Evolutionary conservation across 2,329 filamentous ascomycete species (phyloP).

Genomic region (Cladosporium sp.): DNA sequence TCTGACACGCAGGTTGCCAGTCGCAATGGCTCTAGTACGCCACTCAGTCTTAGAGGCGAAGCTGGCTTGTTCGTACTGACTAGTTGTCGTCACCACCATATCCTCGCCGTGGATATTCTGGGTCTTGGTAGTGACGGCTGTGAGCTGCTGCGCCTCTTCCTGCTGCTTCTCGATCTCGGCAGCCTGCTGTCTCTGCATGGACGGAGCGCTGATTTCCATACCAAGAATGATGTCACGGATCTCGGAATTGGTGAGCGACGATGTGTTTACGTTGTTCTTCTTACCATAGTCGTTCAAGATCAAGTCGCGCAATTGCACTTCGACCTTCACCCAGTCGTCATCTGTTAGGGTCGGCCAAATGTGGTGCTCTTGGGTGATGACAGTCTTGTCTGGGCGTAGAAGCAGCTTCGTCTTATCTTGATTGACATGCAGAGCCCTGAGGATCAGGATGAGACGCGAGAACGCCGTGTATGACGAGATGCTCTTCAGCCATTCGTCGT

Average conservation of each 20-base stretch:
- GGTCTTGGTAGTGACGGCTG: constrained; percentile 95
- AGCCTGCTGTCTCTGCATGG: constrained; percentile 95
- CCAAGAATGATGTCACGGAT: constrained; percentile 97
- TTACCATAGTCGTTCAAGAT: constrained; percentile 99
- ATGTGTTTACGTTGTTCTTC: constrained; percentile 99
- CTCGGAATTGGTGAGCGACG: constrained; percentile 92
- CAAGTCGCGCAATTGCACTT: constrained; percentile 88
- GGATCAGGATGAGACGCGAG: constrained; percentile 86
- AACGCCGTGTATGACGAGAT: constrained; percentile 99
- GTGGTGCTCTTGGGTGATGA: constrained; percentile 97
- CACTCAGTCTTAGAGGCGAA: constrained; percentile 99
- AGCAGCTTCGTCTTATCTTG: constrained; percentile 97
- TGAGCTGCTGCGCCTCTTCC: constrained; percentile 92
- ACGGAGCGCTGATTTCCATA: constrained; percentile 99
- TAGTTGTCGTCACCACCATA: constrained; percentile 96
- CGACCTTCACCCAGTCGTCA: constrained; percentile 99
- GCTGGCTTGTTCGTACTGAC: constrained; percentile 94
- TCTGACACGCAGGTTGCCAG: constrained; percentile 86
- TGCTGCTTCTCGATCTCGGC: constrained; percentile 99
- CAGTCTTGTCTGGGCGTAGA: constrained; percentile 90
- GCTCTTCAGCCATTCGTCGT: constrained; percentile 97
- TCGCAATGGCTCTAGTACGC: constrained; percentile 94
- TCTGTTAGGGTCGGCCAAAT: constrained; percentile 95
- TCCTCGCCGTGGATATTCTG: constrained; percentile 96
- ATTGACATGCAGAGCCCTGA: constrained; percentile 94